Evolutionary conservation across 352 stramenopile species (phyloP).

Genomic region (Pythium folliculosum): DNA sequence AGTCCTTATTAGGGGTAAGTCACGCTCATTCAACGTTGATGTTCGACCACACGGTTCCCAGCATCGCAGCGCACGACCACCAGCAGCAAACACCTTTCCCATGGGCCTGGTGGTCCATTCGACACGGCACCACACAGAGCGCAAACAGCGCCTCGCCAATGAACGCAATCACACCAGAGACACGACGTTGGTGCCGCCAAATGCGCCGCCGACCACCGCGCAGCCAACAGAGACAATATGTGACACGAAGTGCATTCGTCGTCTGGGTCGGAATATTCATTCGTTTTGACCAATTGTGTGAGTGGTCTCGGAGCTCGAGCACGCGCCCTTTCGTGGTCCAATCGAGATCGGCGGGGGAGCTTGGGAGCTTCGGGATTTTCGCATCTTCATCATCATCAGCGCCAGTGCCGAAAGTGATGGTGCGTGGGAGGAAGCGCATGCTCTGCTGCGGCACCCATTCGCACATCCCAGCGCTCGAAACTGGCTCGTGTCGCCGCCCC

Average conservation of each 20-base stretch:
- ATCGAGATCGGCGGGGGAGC: slow-evolving; percentile 6
- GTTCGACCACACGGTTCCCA: not conserved
- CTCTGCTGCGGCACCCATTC: not conserved
- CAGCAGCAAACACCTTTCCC: slow-evolving; percentile 4
- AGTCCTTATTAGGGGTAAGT: slow-evolving; percentile 10
- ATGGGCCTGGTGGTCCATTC: not conserved
- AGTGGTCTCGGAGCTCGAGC: not conserved
- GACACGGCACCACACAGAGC: not conserved
- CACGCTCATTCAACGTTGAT: not conserved
- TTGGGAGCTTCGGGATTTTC: too few species aligned
- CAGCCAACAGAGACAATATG: slow-evolving; percentile 7
- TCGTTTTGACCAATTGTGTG: slow-evolving; percentile 19
- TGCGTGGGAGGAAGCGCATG: not conserved
- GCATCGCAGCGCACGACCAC: not conserved
- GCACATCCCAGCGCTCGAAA: not conserved
- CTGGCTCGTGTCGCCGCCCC: not conserved
- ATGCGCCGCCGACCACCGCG: not conserved
- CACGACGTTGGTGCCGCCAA: not conserved
- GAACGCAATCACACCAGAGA: slow-evolving; percentile 1
- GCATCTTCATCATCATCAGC: too few species aligned
- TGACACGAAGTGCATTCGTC: slow-evolving; percentile 19
- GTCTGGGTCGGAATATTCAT: slow-evolving; percentile 16
- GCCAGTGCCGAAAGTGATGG: not conserved
- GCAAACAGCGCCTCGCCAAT: not conserved
- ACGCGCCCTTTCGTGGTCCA: slow-evolving; percentile 23